Percentiles rank a stretch among this genome's conserved stretches.
Conservation (phyloP, 768 basidiomycete genomes). For the Chlorophyllum brunneum region DNA sequence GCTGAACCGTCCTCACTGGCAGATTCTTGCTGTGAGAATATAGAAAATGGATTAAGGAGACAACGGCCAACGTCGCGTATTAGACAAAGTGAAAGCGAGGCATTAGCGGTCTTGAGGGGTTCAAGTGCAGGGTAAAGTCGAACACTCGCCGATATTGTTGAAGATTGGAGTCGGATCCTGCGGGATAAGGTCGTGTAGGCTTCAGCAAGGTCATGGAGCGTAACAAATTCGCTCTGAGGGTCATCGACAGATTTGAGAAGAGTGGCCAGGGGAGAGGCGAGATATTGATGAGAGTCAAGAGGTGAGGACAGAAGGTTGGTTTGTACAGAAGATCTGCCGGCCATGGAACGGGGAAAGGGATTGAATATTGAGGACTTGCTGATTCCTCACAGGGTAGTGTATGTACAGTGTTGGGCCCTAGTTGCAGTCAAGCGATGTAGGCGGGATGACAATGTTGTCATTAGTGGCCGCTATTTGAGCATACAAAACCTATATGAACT, state of each 20-base stretch:
- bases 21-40: constrained; percentile 15
- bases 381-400: background rate
- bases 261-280: constrained; percentile 43
- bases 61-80: constrained; percentile 49
- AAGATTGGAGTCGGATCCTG: constrained; percentile 33
- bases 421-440: background rate
- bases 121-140: constrained; percentile 20
- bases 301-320: background rate
- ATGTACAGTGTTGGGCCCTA: background rate
- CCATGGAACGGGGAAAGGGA: background rate
- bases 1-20: constrained; percentile 16
- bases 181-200: constrained; percentile 52
- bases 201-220: constrained; percentile 54
- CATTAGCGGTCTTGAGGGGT: constrained; percentile 29
- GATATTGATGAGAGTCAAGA: constrained; percentile 18
- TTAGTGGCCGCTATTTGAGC: background rate
- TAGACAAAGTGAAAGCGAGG: constrained; percentile 27
- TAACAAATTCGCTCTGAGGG: constrained; percentile 29
- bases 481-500: background rate
- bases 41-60: constrained; percentile 26
- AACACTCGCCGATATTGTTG: constrained; percentile 15
- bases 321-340: background rate
- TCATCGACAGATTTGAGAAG: constrained; percentile 44
- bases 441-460: background rate
- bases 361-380: too few relatives aligned